Percentiles rank a stretch among this genome's conserved stretches.
These are phyloP conservation scores for Blastobotrys attinorum DNA, from an alignment of 805 yeast genomes.

Conservation along the genomic window DNA sequence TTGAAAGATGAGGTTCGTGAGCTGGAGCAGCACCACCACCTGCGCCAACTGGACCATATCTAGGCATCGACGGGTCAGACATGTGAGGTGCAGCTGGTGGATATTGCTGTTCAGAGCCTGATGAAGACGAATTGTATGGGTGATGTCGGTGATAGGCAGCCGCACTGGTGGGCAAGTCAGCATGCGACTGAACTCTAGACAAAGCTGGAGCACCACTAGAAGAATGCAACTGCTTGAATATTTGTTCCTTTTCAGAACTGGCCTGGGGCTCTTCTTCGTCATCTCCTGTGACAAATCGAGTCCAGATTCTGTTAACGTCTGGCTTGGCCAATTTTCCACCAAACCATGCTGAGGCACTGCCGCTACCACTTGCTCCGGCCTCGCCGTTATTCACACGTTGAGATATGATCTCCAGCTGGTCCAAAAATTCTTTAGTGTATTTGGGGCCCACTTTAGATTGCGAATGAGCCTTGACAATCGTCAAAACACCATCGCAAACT, in stretches of 20 bases:
- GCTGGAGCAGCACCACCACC: background rate
- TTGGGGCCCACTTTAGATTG: constrained; percentile 12
- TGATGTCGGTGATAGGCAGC: background rate
- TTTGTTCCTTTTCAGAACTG: constrained; percentile 12
- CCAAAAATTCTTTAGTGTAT: constrained; percentile 27
- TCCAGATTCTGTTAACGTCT: constrained; percentile 62
- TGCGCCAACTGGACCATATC: background rate
- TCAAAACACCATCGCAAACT: constrained; percentile 47
- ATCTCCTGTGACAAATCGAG: constrained; percentile 81
- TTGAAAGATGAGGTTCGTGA: background rate
- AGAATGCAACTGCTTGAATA: constrained; percentile 24
- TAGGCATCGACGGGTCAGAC: too few species aligned
- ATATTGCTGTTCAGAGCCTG: background rate
- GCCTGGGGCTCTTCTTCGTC: constrained; percentile 30
- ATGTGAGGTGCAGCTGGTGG: too few species aligned
- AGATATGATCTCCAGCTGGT: constrained; percentile 43
- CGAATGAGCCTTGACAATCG: constrained; percentile 31
- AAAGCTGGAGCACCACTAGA: constrained; percentile 19
- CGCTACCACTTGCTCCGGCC: constrained; percentile 27
- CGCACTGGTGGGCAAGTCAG: background rate
- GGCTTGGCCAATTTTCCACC: too few species aligned
- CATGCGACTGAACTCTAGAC: background rate
- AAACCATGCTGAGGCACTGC: constrained; percentile 21
- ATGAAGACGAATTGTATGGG: background rate
- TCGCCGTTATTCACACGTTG: constrained; percentile 21